phyloP scores from a whole-genome alignment of 352 stramenopile species.

The Phytophthora sp. region DNA sequence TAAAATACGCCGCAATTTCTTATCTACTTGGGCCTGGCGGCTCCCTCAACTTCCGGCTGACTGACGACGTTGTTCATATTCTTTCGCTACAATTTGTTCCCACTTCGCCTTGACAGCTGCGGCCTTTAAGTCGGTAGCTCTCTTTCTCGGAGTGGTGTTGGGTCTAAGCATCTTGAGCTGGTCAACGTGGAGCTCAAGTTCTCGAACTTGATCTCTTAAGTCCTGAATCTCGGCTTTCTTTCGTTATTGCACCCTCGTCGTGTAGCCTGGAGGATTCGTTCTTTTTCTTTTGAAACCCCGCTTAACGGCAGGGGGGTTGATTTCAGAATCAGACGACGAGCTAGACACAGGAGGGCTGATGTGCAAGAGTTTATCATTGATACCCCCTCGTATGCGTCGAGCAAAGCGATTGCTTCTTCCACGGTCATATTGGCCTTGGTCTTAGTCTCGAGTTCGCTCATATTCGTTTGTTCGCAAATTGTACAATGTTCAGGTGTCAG shows the following conservation, averaged over 20 bases:
- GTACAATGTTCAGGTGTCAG: too few species aligned
- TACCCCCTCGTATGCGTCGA: too few species aligned
- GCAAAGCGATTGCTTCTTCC: too few species aligned
- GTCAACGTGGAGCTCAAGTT: constrained; percentile 1
- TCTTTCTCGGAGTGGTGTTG: neutral
- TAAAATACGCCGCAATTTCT: constrained; percentile 14
- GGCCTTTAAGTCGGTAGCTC: neutral
- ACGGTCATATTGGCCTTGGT: too few species aligned
- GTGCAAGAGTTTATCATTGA: too few species aligned
- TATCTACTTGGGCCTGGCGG: constrained; percentile 15
- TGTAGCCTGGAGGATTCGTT: neutral
- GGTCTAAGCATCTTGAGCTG: neutral
- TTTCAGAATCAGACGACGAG: neutral
- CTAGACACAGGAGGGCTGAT: neutral
- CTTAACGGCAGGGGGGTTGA: neutral
- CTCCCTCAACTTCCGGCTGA: constrained; percentile 9
- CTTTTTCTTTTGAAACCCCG: neutral
- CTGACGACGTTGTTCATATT: constrained; percentile 4
- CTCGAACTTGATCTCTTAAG: neutral
- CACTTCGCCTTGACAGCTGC: neutral
- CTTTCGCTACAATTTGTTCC: neutral
- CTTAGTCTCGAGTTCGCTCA: too few species aligned
- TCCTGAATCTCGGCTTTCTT: neutral
- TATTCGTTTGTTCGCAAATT: too few species aligned
- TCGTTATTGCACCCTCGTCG: neutral